Evolutionary conservation across 192 early-diverging fungal species (phyloP), one percentile per base, ranked within the genome.

Genomic region (Kickxella alabastrina): DNA sequence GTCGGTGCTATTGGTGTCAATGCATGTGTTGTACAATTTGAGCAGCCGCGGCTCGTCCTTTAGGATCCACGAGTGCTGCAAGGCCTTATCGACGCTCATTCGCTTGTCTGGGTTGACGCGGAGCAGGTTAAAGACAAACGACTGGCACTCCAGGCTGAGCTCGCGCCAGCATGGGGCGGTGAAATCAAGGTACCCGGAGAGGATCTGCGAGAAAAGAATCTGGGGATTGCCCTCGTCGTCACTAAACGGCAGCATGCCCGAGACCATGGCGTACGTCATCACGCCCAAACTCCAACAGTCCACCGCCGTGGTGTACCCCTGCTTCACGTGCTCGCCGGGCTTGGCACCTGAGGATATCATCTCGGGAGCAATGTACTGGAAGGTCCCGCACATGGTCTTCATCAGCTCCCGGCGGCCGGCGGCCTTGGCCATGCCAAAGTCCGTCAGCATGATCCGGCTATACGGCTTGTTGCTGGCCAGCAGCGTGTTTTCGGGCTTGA

Each of bases 371-470:
- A 79, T 85, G 54, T 88, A 88, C 52, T 84, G 77, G 36, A 89
- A 86, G 7, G 92, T 94, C 0, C 92, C 92, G 61, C 92, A 94
- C 66, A 91, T 88, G 14, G 92, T 94, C 52, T 76, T 85, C 89
- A 94, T 88, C 10, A 86, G 77, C 54, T 79, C 69, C 29, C 83
- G 75, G 32, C 84, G 79, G n/a, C 77, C 82, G 19, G 86, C 78
- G 21, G 88, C 85, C 53, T 87, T 87, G 37, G 92, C 91, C 73
- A 95, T 80, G 10, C 92, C 92, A 78, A 95, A 95, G 59, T 95
- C 92, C 3, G 87, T 84, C 36, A 95, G 79, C 81, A 90, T 83
- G 47, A 92, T 71, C 45, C 85, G 84, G 28, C 82, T 66, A 49
- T 75, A 81, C 13, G 76, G 63, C 14, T 54, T 45, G 18, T 74